Percentiles rank a stretch among this genome's conserved stretches.
Evolutionary conservation across 495 filamentous ascomycete genomes (phyloP).

Genomic region (Aspergillus cavernicola): DNA sequence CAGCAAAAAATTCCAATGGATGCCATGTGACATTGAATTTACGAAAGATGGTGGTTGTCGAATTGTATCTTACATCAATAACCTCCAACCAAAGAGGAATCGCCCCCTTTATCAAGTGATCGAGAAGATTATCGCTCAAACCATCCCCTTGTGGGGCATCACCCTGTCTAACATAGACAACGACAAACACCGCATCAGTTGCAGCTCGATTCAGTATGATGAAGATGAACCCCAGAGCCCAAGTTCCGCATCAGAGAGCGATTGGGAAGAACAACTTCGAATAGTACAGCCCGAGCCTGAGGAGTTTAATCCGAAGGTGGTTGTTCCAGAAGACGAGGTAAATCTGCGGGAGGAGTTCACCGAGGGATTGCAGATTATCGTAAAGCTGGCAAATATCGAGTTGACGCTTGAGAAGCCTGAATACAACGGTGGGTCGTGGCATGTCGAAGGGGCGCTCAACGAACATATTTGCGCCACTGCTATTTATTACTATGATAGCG

Average conservation of each 20-base stretch:
- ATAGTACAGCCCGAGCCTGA: neutral
- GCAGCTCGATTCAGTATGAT: too few relatives aligned
- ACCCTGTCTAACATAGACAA: neutral
- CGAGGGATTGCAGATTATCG: slow-evolving; percentile 52
- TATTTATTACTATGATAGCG: slow-evolving; percentile 54
- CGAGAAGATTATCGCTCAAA: slow-evolving; percentile 40
- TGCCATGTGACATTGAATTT: slow-evolving; percentile 54
- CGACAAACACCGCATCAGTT: neutral
- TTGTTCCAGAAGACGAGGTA: neutral
- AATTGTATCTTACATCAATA: slow-evolving; percentile 57
- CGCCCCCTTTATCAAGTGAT: slow-evolving; percentile 44
- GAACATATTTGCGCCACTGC: slow-evolving; percentile 53
- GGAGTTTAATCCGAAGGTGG: neutral
- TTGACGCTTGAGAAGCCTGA: slow-evolving; percentile 51
- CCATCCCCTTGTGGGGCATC: slow-evolving; percentile 51
- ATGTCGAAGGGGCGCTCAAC: slow-evolving; percentile 46
- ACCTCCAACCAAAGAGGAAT: slow-evolving; percentile 52
- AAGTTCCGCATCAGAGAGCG: too few relatives aligned
- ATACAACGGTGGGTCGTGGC: slow-evolving; percentile 44
- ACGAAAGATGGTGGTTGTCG: slow-evolving; percentile 19
- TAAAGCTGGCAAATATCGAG: slow-evolving; percentile 57
- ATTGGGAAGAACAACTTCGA: too few relatives aligned
- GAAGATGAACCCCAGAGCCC: neutral
- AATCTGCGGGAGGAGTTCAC: slow-evolving; percentile 7
- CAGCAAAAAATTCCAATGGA: slow-evolving; percentile 51